These are phyloP conservation scores for Xylariaceae sp. DNA, from an alignment of 2,329 filamentous ascomycete species.

Conservation along the genomic window DNA sequence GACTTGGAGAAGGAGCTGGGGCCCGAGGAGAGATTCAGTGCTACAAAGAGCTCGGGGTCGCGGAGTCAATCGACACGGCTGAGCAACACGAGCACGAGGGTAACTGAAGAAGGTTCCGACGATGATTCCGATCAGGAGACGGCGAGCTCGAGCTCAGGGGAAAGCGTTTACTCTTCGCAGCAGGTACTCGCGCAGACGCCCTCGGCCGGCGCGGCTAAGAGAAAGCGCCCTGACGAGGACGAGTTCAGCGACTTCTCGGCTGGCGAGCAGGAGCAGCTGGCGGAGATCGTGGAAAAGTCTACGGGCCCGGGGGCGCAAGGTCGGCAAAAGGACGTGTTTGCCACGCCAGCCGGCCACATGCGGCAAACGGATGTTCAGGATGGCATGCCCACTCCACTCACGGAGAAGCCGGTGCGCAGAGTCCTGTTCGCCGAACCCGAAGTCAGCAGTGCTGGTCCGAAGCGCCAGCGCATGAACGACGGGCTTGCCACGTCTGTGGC, in stretches of 20 bases:
- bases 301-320: not conserved
- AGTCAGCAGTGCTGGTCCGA: constrained; percentile 3
- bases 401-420: constrained; percentile 21
- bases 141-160: not conserved
- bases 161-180: not conserved
- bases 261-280: constrained; percentile 22
- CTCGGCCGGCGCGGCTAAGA: constrained; percentile 13
- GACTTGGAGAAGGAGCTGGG: too few relatives aligned
- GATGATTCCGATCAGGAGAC: constrained; percentile 9
- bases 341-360: constrained; percentile 6
- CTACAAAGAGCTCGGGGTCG: not conserved
- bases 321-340: not conserved
- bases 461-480: constrained; percentile 17
- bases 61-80: constrained; percentile 11
- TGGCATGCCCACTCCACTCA: constrained; percentile 25
- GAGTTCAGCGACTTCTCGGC: constrained; percentile 25
- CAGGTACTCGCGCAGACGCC: constrained; percentile 4
- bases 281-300: constrained; percentile 17
- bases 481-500: not conserved
- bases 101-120: constrained; percentile 5
- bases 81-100: constrained; percentile 1
- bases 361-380: constrained; percentile 7
- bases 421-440: constrained; percentile 21
- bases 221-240: constrained; percentile 21
- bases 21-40: not conserved